Percentiles rank a stretch among this genome's conserved stretches.
phyloP scores from a whole-genome alignment of 2,329 filamentous ascomycete species.

The Talaromyces sp. region DNA sequence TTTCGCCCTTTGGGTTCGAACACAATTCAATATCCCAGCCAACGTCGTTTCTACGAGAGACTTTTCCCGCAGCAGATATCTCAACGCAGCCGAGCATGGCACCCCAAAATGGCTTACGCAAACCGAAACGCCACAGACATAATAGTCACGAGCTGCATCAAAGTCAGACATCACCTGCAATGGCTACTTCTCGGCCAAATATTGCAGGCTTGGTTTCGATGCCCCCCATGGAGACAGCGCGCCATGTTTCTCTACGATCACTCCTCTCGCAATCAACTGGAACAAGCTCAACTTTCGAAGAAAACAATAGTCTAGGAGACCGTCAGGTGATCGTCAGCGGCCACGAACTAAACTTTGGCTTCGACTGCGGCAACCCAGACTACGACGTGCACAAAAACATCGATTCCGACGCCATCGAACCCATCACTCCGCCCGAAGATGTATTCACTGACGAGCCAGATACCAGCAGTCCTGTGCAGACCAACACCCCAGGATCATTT shows the following conservation, averaged over 20 bases:
- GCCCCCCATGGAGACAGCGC: conserved; percentile 34
- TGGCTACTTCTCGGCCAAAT: background rate
- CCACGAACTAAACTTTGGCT: conserved; percentile 53
- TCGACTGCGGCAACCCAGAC: conserved; percentile 65
- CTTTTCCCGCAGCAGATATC: conserved; percentile 31
- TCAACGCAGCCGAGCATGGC: background rate
- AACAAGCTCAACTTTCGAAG: background rate
- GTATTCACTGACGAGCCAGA: conserved; percentile 15
- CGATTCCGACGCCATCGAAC: conserved; percentile 60
- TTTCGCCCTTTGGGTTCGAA: conserved; percentile 25
- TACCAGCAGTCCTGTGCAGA: conserved; percentile 1
- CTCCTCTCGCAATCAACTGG: conserved; percentile 51
- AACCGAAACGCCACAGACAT: conserved; percentile 2
- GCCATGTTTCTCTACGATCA: conserved; percentile 60
- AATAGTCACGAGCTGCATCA: background rate
- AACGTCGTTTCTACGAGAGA: conserved; percentile 29
- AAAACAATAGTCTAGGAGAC: background rate
- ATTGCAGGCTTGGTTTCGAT: background rate
- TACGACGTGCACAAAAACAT: conserved; percentile 66
- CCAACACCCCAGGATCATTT: conserved; percentile 3
- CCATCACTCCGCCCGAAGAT: conserved; percentile 34
- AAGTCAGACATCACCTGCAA: background rate
- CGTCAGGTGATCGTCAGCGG: conserved; percentile 14
- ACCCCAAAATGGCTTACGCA: background rate
- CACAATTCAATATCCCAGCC: conserved; percentile 27